Evolutionary conservation across 2,329 filamentous ascomycete genomes (phyloP), one percentile per base, ranked within the genome.

Genomic region (Corynespora cassiicola): DNA sequence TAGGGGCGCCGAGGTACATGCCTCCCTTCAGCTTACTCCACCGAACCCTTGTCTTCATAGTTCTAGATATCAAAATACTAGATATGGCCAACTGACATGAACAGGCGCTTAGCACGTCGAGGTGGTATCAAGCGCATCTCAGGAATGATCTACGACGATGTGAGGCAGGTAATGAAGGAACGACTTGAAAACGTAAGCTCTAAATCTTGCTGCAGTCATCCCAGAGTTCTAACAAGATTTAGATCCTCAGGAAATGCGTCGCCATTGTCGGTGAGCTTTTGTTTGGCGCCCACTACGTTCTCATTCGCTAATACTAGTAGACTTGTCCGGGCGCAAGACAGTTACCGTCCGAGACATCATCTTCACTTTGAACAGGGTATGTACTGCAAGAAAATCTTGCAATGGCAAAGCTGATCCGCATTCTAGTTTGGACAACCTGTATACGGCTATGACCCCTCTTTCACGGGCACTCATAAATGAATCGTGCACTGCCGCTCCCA

Each of bases 91-190:
- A 61, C 25, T 4, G 24, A 7, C 3, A 21, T 7, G 18, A 20
- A 6, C 21, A 66, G 86, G 50, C 84, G 87, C 25, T 68, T 92
- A 0, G 88, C 88, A 1, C 80, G 88, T 5, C 82, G 88, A 6
- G 88, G 87, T 1, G 88, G 88, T 0, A 84, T 92, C 0, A 90
- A 90, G 61, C 75, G 87, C 0, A 89, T 91, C 7, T 85, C 83
- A 0, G 77, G 61, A 0, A 49, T 29, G 0, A 84, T 90, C 3
- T 91, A 91, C 54, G 74, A 82, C 0, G 84, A 87, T 0, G 64
- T 76, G 0, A 73, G 88, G 0, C 12, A 4, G 0, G 80, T 74
- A 0, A 35, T 91, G 2, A 80, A 75, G 15, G 44, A 53, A 0
- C 71, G 75, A 0, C 66, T 91, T 3, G 36, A 42, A 11, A 2